These are phyloP conservation scores for Kodamaea jinghongensis DNA, from an alignment of 805 yeast genomes.

Conservation along the genomic window DNA sequence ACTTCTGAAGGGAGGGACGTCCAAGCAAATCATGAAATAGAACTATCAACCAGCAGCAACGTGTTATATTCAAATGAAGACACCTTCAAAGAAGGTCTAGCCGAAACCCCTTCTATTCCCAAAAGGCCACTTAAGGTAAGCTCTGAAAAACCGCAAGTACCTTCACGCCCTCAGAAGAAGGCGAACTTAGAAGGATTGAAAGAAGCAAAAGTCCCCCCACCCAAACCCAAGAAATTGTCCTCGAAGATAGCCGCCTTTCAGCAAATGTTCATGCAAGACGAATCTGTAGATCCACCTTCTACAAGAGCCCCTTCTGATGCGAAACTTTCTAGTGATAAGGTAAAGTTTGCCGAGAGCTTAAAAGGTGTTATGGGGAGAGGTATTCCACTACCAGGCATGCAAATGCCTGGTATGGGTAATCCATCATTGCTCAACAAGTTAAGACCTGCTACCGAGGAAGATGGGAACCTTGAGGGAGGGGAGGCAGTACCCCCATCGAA, in stretches of 20 bases:
- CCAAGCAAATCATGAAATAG: too few relatives aligned
- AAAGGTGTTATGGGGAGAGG: slow-evolving; percentile 57
- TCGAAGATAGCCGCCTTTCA: slow-evolving; percentile 80
- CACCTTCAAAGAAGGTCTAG: too few relatives aligned
- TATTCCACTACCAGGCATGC: slow-evolving; percentile 53
- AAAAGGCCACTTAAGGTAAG: slow-evolving; percentile 3
- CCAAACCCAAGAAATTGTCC: slow-evolving; percentile 74
- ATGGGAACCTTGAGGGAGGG: slow-evolving; percentile 8
- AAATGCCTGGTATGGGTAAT: slow-evolving; percentile 52
- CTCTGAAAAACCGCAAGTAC: slow-evolving; percentile 11
- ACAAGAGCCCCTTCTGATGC: slow-evolving; percentile 8
- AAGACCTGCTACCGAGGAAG: slow-evolving; percentile 12
- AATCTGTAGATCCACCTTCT: slow-evolving; percentile 7
- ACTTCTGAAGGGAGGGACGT: too few relatives aligned
- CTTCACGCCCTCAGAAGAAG: slow-evolving; percentile 14
- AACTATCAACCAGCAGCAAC: too few relatives aligned
- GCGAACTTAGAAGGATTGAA: neutral
- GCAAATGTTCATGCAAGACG: slow-evolving; percentile 55
- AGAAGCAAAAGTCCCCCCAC: slow-evolving; percentile 48
- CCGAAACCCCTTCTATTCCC: slow-evolving; percentile 3
- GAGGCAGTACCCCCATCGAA: neutral
- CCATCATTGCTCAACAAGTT: slow-evolving; percentile 24
- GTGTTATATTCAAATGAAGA: too few relatives aligned
- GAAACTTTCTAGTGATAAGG: slow-evolving; percentile 34
- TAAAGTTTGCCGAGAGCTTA: slow-evolving; percentile 55